Percentiles rank a stretch among this genome's conserved stretches.
Conservation (phyloP, 345 rosid genomes). For the Corchorus olitorius region DNA sequence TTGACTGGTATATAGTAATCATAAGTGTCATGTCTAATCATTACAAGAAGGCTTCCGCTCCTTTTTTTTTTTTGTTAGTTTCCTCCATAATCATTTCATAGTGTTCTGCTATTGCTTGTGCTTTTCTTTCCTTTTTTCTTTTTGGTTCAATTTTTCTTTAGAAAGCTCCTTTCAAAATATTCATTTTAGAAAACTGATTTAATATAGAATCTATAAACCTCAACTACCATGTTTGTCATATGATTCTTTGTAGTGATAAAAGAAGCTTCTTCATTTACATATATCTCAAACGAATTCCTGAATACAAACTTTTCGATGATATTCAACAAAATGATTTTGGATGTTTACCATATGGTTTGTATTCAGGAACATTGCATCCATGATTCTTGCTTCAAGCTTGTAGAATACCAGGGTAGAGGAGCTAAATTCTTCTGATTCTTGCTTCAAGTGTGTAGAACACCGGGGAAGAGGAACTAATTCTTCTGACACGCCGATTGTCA, state of each 20-base stretch:
- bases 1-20: neutral
- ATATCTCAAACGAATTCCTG: neutral
- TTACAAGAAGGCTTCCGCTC: neutral
- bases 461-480: slow-evolving; percentile 15
- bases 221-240: neutral
- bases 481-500: slow-evolving; percentile 13
- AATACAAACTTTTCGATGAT: neutral
- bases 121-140: neutral
- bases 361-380: slow-evolving; percentile 28
- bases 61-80: neutral
- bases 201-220: neutral
- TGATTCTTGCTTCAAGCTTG: slow-evolving; percentile 6
- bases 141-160: neutral
- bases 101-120: neutral
- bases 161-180: neutral
- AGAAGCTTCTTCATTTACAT: neutral
- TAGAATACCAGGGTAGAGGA: slow-evolving; percentile 11
- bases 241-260: neutral
- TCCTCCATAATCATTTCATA: neutral
- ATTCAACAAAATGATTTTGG: neutral
- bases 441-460: slow-evolving; percentile 3
- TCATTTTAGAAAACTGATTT: neutral
- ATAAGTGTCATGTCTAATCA: neutral
- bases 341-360: neutral
- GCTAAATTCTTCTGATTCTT: neutral